These are phyloP conservation scores for Macrocystidia cucumis DNA, from an alignment of 1,284 basidiomycete genomes.

Conservation along the genomic window DNA sequence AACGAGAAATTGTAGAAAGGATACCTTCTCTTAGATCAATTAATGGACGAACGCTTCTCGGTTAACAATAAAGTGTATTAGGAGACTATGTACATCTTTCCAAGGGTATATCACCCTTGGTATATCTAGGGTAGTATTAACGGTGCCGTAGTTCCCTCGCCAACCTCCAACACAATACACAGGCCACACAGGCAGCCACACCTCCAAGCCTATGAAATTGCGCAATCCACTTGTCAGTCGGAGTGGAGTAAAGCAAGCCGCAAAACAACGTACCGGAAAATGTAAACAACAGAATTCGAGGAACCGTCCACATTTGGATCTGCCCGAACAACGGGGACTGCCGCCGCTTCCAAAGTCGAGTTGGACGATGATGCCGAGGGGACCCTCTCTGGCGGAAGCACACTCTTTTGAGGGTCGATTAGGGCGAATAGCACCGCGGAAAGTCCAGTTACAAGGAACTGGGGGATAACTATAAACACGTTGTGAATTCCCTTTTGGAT, in stretches of 20 bases:
- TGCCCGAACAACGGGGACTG: neutral
- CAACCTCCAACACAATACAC: conserved; percentile 60
- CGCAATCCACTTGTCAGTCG: conserved; percentile 2
- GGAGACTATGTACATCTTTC: no score
- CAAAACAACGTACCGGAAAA: conserved; percentile 54
- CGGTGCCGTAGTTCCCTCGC: conserved; percentile 50
- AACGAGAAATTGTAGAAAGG: no score
- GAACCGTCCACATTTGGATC: conserved; percentile 13
- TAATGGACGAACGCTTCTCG: no score
- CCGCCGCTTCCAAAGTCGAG: conserved; percentile 6
- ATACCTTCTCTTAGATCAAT: no score
- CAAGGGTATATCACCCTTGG: no score
- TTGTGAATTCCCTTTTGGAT: conserved; percentile 78
- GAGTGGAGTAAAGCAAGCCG: neutral
- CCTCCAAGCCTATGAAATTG: conserved; percentile 55
- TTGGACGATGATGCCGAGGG: conserved; percentile 5
- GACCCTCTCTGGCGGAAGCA: conserved; percentile 17
- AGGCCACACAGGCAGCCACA: conserved; percentile 63
- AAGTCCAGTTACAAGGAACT: conserved; percentile 63
- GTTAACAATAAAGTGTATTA: no score
- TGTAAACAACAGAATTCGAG: conserved; percentile 67
- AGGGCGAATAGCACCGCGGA: conserved; percentile 62
- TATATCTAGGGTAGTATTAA: no score
- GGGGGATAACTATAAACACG: conserved; percentile 77
- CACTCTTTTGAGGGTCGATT: conserved; percentile 49